Evolutionary conservation across 2,329 filamentous ascomycete genomes (phyloP).

Genomic region (Sphaerulina vaccinii): DNA sequence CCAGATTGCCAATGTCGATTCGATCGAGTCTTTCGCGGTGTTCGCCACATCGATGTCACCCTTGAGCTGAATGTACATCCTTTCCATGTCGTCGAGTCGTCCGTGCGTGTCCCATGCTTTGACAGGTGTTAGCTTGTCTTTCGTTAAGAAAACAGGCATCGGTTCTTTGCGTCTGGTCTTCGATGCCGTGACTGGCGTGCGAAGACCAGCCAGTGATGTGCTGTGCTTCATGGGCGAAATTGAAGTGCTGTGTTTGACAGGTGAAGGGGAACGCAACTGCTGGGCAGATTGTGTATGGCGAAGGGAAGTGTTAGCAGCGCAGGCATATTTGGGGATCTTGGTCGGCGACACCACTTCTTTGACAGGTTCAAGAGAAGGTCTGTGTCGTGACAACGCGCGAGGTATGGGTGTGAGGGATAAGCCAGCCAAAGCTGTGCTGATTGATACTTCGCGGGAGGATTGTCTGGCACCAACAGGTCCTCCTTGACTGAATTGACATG

Average conservation of each 20-base stretch:
- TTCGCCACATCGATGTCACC: conserved; percentile 69
- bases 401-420: conserved; percentile 30
- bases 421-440: conserved; percentile 32
- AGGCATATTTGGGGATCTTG: conserved; percentile 38
- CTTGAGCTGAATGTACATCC: conserved; percentile 69
- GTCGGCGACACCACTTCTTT: conserved; percentile 35
- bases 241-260: conserved; percentile 32
- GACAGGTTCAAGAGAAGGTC: conserved; percentile 35
- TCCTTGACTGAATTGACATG: conserved; percentile 19
- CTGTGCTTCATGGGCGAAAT: conserved; percentile 32
- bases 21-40: conserved; percentile 65
- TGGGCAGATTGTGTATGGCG: conserved; percentile 34
- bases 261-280: conserved; percentile 32
- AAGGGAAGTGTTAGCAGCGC: conserved; percentile 29
- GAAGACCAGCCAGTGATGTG: conserved; percentile 29
- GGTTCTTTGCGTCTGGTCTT: conserved; percentile 38
- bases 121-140: conserved; percentile 47
- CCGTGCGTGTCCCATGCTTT: conserved; percentile 71
- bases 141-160: conserved; percentile 72
- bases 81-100: conserved; percentile 73
- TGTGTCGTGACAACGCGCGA: conserved; percentile 26
- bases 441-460: conserved; percentile 33
- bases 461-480: conserved; percentile 28
- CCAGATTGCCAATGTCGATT: conserved; percentile 71
- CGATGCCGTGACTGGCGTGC: conserved; percentile 28